Conservation (phyloP, 768 basidiomycete species). For the Boletus reticuloceps region DNA sequence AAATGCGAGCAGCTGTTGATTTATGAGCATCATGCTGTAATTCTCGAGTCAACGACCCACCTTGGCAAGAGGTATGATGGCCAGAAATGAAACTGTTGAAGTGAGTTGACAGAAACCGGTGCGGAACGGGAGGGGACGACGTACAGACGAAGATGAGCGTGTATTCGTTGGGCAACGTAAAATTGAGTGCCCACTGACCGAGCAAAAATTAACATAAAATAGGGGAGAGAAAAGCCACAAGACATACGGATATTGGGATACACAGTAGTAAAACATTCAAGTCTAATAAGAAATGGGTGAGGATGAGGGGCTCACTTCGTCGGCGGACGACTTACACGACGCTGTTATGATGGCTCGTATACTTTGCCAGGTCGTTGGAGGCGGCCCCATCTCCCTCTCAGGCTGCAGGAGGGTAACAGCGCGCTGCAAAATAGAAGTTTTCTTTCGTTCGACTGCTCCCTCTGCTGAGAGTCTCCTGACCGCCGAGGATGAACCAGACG, state of each 20-base stretch:
- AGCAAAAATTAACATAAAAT: background rate
- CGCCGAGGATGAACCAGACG: conserved; percentile 10
- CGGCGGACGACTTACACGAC: conserved; percentile 48
- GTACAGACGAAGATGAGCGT: conserved; percentile 73
- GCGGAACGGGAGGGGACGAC: conserved; percentile 24
- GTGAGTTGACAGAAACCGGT: background rate
- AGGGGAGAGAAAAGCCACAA: background rate
- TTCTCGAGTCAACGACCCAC: conserved; percentile 30
- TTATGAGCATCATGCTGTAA: background rate
- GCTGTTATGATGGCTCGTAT: conserved; percentile 51
- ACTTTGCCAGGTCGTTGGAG: conserved; percentile 48
- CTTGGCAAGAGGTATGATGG: conserved; percentile 85
- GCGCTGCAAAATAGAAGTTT: conserved; percentile 11
- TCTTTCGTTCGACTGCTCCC: conserved; percentile 3
- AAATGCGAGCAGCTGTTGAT: conserved; percentile 65
- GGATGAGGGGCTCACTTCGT: background rate
- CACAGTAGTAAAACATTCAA: conserved; percentile 69
- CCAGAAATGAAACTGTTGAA: conserved; percentile 65
- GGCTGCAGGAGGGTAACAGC: conserved; percentile 38
- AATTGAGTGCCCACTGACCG: conserved; percentile 70
- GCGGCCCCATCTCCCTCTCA: conserved; percentile 31
- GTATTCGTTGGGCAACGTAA: conserved; percentile 47
- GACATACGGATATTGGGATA: conserved; percentile 65
- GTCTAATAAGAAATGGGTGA: conserved; percentile 38
- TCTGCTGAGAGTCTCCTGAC: conserved; percentile 9